Evolutionary conservation across 108 stramenopile species (phyloP).

Genomic region (Aurantiochytrium sp.): DNA sequence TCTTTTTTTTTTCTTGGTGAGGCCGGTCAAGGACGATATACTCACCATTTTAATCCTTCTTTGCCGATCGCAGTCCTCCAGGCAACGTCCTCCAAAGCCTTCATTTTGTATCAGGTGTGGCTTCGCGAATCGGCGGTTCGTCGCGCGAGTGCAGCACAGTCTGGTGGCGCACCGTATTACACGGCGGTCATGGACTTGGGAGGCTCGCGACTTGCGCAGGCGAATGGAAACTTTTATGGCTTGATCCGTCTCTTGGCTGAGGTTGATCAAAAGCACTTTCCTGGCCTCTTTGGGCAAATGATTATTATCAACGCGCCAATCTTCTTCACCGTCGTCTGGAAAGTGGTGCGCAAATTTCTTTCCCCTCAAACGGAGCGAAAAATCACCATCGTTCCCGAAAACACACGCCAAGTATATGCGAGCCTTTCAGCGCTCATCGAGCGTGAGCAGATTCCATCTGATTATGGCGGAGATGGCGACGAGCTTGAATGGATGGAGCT

Average conservation of each 20-base stretch:
- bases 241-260: not conserved
- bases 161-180: not conserved
- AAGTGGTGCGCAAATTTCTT: not conserved
- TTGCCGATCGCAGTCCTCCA: not conserved
- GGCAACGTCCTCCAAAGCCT: not conserved
- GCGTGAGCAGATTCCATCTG: not conserved
- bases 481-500: not conserved
- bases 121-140: not conserved
- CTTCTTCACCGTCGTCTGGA: constrained; percentile 5
- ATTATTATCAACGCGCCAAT: not conserved
- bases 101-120: not conserved
- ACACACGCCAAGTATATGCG: not conserved
- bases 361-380: not conserved
- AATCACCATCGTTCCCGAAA: not conserved
- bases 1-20: no score
- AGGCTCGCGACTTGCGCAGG: not conserved
- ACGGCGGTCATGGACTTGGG: not conserved
- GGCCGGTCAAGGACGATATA: no score
- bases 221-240: not conserved
- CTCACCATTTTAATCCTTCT: no score
- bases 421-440: not conserved
- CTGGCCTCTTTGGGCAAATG: not conserved
- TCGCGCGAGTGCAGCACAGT: not conserved
- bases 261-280: not conserved
- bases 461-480: not conserved